Conservation (phyloP, 331 rosid species). For the Pyrus hybrid region DNA sequence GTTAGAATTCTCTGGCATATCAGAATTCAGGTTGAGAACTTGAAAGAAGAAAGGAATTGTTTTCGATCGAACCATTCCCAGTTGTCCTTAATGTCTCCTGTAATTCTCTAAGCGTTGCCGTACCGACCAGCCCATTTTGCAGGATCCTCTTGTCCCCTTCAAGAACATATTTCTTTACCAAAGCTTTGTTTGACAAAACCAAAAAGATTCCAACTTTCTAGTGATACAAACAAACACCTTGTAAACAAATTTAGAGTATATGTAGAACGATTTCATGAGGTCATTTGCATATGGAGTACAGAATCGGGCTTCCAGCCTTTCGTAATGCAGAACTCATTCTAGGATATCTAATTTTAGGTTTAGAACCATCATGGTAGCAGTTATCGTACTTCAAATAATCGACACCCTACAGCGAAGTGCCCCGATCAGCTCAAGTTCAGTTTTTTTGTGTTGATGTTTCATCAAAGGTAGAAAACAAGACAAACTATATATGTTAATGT, state of each 20-base stretch:
- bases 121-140: conserved; percentile 15
- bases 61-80: conserved; percentile 5
- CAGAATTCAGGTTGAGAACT: neutral
- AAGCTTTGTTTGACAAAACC: neutral
- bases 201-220: neutral
- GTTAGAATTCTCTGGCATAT: neutral
- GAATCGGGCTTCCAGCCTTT: conserved; percentile 14
- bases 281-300: conserved; percentile 19
- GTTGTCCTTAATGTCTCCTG: conserved; percentile 15
- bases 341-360: conserved; percentile 16
- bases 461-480: neutral
- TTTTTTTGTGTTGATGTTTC: neutral
- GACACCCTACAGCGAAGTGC: conserved; percentile 7
- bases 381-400: conserved; percentile 23
- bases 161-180: neutral
- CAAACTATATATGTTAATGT: neutral
- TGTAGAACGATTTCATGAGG: neutral
- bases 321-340: conserved; percentile 14
- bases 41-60: neutral
- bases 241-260: neutral
- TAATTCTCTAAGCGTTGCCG: conserved; percentile 20
- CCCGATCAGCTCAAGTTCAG: neutral
- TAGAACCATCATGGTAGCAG: conserved; percentile 14
- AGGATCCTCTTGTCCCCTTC: conserved; percentile 19
- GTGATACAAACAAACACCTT: neutral